These are phyloP conservation scores for Rhizopogon roseolus DNA, from an alignment of 768 basidiomycete genomes.

Conservation along the genomic window DNA sequence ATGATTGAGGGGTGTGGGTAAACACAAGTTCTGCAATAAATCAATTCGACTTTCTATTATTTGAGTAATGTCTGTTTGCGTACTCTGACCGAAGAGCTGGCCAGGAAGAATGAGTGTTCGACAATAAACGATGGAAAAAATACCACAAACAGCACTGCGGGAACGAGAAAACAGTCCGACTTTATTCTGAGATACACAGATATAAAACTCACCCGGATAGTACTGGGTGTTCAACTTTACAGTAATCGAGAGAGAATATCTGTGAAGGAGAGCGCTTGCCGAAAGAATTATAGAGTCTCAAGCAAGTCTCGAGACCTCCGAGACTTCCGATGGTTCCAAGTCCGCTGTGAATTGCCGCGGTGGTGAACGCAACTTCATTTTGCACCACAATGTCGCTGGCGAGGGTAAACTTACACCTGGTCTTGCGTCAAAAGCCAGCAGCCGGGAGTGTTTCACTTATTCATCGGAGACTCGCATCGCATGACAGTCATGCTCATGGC, in stretches of 20 bases:
- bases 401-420: constrained; percentile 31
- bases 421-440: constrained; percentile 30
- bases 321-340: background rate
- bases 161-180: too few species aligned
- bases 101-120: background rate
- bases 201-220: too few species aligned
- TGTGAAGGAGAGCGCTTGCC: too few species aligned
- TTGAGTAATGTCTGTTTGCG: background rate
- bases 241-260: too few species aligned
- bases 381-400: constrained; percentile 37
- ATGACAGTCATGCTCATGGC: constrained; percentile 38
- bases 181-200: too few species aligned
- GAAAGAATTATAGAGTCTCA: too few species aligned
- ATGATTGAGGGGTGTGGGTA: constrained; percentile 15
- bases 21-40: background rate
- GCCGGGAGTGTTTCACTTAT: constrained; percentile 18
- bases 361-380: constrained; percentile 4
- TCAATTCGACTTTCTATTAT: too few species aligned
- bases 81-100: background rate
- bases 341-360: constrained; percentile 7
- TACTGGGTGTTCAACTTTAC: too few species aligned
- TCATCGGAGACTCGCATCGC: constrained; percentile 41
- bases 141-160: too few species aligned
- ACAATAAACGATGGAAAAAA: background rate
- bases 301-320: background rate